A percentile compares a stretch with the other conserved stretches of the same genome.
Evolutionary conservation across 257 asterid genomes (phyloP).

Genomic region (Mentha longifolia): DNA sequence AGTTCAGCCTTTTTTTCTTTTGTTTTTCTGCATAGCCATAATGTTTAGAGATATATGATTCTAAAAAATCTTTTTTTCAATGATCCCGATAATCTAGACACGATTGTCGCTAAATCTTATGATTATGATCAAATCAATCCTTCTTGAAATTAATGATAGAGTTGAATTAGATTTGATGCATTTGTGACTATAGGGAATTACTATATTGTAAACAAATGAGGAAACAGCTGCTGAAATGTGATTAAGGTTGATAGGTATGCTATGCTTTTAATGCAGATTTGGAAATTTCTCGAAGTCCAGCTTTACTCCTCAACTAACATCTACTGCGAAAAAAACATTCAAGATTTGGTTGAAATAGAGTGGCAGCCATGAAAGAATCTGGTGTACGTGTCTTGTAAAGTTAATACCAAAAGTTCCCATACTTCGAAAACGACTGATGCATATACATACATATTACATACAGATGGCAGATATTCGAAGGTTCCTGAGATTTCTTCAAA

Average conservation of each 20-base stretch:
- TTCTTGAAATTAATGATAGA: too few species aligned
- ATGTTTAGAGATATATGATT: background rate
- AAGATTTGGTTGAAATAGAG: conserved; percentile 16
- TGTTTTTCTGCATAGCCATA: background rate
- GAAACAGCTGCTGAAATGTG: background rate
- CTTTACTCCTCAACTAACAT: conserved; percentile 27
- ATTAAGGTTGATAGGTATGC: background rate
- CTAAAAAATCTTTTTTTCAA: background rate
- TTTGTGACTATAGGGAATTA: background rate
- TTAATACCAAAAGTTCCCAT: conserved; percentile 7
- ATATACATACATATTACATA: background rate
- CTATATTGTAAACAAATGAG: conserved; percentile 3
- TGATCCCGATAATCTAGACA: too few species aligned
- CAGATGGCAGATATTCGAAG: background rate
- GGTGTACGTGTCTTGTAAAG: background rate
- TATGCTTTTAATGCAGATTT: conserved; percentile 27
- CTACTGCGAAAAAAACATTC: conserved; percentile 10
- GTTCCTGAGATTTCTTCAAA: background rate
- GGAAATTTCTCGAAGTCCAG: background rate
- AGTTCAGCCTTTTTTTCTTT: too few species aligned
- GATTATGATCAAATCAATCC: too few species aligned
- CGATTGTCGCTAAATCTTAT: too few species aligned
- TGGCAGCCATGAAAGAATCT: background rate
- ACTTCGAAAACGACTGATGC: conserved; percentile 12
- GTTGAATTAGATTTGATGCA: background rate